Base-by-base conservation (phyloP, 2,329 filamentous ascomycete genomes). In the Colletotrichum kahawae region DNA sequence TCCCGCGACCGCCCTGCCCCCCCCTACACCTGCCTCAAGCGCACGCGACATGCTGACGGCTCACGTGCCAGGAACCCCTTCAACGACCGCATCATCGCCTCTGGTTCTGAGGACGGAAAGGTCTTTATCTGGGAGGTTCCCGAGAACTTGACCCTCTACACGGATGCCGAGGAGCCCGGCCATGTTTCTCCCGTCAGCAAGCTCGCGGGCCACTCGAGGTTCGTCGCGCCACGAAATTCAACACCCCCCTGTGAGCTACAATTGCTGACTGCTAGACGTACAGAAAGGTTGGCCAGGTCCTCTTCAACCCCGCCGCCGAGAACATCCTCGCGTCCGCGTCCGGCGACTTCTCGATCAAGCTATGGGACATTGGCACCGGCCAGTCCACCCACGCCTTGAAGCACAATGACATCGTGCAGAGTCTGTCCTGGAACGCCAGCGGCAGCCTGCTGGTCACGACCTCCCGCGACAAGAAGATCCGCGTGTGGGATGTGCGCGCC, bases 101-200 rank as follows among this genome's bases (percentile, higher is more conserved):
- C 97, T 64, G 96, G 94, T 74, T 98, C 96, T 67, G 97, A 99
- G 83, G 97, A 99, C 86, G 96, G 94, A 84, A 98, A 98, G 90
- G 93, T 98, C 80, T 98, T 98, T 83, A 90, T 99, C 82, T 99
- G 97, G 96, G 91, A 96, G 87, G 96, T 99, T 54, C 97, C 97
- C 12, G 89, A 97, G 79, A 91, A 91, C 84, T 98, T 98, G 84
- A 93, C 94, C 4, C 89, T 98, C 75, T 91, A 95, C 83, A 94
- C 92, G 54, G 96, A 98, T 81, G 92, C 92, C 64, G 96, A 98
- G 77, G 95, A 98, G 81, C 92, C 95, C 62, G 85, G 92, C 81
- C 94, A 98, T 83, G 93, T 99, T 77, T 87, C 92, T 63, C 97
- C 97, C 9, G 88, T 96, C 64, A 92, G 92, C 81, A 97, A 94